A percentile compares a stretch with the other conserved stretches of the same genome.
Conservation (phyloP, 257 asterid genomes). For the Solanum gracilifrons region DNA sequence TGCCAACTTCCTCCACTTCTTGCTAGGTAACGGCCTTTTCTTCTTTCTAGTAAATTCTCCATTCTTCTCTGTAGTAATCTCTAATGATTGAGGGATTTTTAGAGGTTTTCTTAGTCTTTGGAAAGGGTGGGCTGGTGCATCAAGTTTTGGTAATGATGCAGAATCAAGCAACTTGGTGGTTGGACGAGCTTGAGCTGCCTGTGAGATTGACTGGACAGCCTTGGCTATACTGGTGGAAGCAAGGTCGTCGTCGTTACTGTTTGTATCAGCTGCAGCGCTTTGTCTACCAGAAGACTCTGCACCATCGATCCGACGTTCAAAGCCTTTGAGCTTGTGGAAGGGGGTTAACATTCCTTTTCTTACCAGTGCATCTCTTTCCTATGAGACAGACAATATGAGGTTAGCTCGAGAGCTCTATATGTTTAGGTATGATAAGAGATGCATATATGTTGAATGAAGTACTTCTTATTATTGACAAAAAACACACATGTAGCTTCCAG, state of each 20-base stretch:
- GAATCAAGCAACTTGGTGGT: constrained; percentile 74
- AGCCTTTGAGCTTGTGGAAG: constrained; percentile 90
- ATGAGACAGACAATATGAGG: constrained; percentile 15
- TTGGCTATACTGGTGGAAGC: constrained; percentile 69
- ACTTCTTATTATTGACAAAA: neutral
- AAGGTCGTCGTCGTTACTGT: constrained; percentile 20
- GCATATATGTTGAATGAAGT: neutral
- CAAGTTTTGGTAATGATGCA: constrained; percentile 59
- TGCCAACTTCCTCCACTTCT: constrained; percentile 58
- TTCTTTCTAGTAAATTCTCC: constrained; percentile 40
- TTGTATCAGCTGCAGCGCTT: constrained; percentile 16
- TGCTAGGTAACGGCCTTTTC: constrained; percentile 78
- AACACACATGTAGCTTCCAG: neutral
- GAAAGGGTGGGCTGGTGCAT: constrained; percentile 70
- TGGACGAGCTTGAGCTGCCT: constrained; percentile 85
- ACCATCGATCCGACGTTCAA: constrained; percentile 79
- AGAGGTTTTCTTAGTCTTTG: constrained; percentile 49
- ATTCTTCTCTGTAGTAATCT: constrained; percentile 30
- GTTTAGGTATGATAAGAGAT: neutral
- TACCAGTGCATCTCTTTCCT: constrained; percentile 94
- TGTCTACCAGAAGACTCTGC: constrained; percentile 47
- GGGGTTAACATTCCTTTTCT: constrained; percentile 95
- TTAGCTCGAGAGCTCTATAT: constrained; percentile 4
- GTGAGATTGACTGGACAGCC: constrained; percentile 55
- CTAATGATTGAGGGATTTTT: constrained; percentile 41